phyloP scores from a whole-genome alignment of 2,329 filamentous ascomycete genomes.

The Exophiala viscosa region DNA sequence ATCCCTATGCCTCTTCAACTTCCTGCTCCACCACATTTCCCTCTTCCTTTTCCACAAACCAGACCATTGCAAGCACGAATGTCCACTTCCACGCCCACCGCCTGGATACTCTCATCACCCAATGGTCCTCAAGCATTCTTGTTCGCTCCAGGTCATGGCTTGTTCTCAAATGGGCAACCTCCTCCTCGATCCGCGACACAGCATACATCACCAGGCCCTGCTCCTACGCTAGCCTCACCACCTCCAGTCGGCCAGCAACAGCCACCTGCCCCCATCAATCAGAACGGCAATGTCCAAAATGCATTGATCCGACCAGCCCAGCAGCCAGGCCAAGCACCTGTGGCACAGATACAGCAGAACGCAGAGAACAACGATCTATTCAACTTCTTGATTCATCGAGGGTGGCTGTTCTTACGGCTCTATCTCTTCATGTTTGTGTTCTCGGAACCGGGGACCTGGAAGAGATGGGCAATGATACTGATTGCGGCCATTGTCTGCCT shows the following conservation, averaged over 20 bases:
- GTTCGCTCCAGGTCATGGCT: conserved; percentile 28
- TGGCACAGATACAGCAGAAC: conserved; percentile 11
- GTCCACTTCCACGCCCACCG: conserved; percentile 12
- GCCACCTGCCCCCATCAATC: too few relatives aligned
- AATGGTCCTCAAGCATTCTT: conserved; percentile 26
- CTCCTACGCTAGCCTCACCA: too few relatives aligned
- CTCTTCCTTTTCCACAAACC: background rate
- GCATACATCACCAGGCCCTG: too few relatives aligned
- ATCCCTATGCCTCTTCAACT: conserved; percentile 1
- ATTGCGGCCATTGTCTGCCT: conserved; percentile 38
- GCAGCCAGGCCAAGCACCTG: background rate
- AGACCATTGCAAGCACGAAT: background rate
- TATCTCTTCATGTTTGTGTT: conserved; percentile 59
- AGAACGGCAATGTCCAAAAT: too few relatives aligned
- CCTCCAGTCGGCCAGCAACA: background rate
- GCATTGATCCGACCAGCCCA: background rate
- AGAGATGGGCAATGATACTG: conserved; percentile 39
- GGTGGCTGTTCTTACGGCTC: conserved; percentile 58
- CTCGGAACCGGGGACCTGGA: conserved; percentile 47
- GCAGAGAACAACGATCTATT: conserved; percentile 34
- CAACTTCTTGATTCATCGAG: conserved; percentile 40
- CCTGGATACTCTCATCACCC: conserved; percentile 26
- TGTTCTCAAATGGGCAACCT: conserved; percentile 11
- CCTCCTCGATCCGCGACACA: background rate
- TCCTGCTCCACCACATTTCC: background rate